Evolutionary conservation across 805 yeast species (phyloP), one percentile per base, ranked within the genome.

Genomic region (Isabelozyma heimii): DNA sequence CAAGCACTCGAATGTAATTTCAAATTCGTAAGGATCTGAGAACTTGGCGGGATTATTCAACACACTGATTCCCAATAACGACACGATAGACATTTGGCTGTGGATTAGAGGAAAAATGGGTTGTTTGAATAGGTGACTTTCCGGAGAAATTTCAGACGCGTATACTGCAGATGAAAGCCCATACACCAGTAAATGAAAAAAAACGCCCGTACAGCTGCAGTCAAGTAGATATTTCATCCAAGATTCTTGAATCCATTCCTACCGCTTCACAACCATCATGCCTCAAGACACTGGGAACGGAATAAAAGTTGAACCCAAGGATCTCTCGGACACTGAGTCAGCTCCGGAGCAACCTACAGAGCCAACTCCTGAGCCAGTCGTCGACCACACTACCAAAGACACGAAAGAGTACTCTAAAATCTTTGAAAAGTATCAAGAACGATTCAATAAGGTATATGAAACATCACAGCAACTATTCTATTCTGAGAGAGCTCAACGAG

Each of bases 1-100:
- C 43, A 92, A 73, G 67, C 99, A 94, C 69, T 94, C 99, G 62
- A 94, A 94, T 0, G 99, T 94, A 68, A 94, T 94, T 67, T 94
- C 98, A 64, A 94, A 91, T 65, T 94, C 95, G 58, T 94, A 94
- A 2, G 97, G 89, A 60, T 89, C 97, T 4, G 89, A 77, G 74
- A 94, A 94, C 55, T 86, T 83, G 5, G 98, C 97, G 4, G 99
- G 99, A 60, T 94, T 94, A 66, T 90, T 92, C 49, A 92, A 78
- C 27, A 94, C 97, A 58, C 89, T 88, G 52, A 94, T 91, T 46
- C 97, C 97, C 46, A 92, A 74, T 45, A 94, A 73, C 40, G 97
- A 91, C 5, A 92, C 97, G 51, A 91, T 91, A 9, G 97, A 91
- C 98, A 91, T 91, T 30, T 30, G 35, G n/a, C 35, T 10, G 35